Percentiles rank a stretch among this genome's conserved stretches.
These are phyloP conservation scores for Gossypium australe DNA, from an alignment of 345 rosid genomes.

Conservation along the genomic window DNA sequence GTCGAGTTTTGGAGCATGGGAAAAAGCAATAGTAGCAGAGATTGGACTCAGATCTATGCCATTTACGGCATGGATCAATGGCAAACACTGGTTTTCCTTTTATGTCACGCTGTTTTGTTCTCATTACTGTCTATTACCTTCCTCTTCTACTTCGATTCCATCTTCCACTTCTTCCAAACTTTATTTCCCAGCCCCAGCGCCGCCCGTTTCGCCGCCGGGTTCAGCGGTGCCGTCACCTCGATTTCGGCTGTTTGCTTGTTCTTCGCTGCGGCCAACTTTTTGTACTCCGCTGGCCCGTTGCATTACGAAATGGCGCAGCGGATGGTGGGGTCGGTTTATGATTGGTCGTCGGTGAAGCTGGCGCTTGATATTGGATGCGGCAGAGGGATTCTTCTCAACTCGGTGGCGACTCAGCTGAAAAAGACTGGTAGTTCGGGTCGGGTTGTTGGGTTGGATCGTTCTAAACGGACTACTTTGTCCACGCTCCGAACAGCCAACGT, in stretches of 20 bases:
- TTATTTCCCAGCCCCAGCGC: conserved; percentile 36
- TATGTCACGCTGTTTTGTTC: conserved; percentile 64
- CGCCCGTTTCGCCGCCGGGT: conserved; percentile 75
- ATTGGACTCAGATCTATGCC: conserved; percentile 93
- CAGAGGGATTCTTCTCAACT: conserved; percentile 73
- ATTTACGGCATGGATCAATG: conserved; percentile 91
- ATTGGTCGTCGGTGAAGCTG: conserved; percentile 83
- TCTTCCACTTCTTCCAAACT: conserved; percentile 47
- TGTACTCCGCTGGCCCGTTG: conserved; percentile 77
- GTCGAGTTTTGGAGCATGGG: conserved; percentile 24
- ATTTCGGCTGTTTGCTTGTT: conserved; percentile 68
- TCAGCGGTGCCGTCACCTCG: conserved; percentile 64
- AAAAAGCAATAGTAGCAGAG: conserved; percentile 34
- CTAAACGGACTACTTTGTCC: conserved; percentile 65
- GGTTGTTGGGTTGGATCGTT: conserved; percentile 85
- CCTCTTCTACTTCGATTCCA: conserved; percentile 58
- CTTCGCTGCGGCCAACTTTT: conserved; percentile 73
- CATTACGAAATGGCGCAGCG: conserved; percentile 88
- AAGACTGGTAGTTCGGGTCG: conserved; percentile 93
- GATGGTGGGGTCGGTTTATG: conserved; percentile 70
- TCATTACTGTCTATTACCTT: conserved; percentile 56
- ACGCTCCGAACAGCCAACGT: conserved; percentile 81
- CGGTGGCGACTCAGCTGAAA: conserved; percentile 94
- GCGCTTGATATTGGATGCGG: conserved; percentile 96
- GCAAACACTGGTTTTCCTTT: conserved; percentile 68